Evolutionary conservation across 2,329 filamentous ascomycete genomes (phyloP), one percentile per base, ranked within the genome.

Genomic region (Emergomyces africanus): DNA sequence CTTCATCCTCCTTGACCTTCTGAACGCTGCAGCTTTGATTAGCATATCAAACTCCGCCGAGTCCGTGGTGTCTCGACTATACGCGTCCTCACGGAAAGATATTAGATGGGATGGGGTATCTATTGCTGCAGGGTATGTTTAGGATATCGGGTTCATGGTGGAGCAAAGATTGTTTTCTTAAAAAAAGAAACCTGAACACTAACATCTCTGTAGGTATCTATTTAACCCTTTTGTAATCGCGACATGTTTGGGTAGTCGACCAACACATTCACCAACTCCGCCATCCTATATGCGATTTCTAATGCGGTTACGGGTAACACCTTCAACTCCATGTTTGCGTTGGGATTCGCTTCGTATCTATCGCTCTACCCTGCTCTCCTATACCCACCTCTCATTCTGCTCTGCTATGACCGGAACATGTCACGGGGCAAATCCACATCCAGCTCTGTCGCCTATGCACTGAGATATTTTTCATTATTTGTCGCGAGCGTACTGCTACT

Each of bases 211-310:
- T 48, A 94, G 89, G 64, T 97, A 89, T 70, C 82, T 99, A 2
- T 92, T 97, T 76, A 97, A 95, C 71, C 94, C 94, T 0, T 95
- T 96, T 70, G 95, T 91, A 1, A 83, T 99, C 61, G 84, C 90
- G 50, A 91, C 90, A 20, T 97, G 92, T 71, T 81, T 99, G 61
- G 92, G 88, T 30, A 87, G 92, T 89, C 94, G 0, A 96, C 92
- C 0, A 89, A 84, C 62, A 85, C 92, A 60, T 92, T 99, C 70
- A 91, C 90, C 0, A 94, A 89, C 59, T 88, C 88, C 69, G 90
- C 90, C 66, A 88, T 96, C 65, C 83, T 97, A 35, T 84, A 89
- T 64, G 88, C 92, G 62, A 82, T 96, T 58, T 82, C 88, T 18
- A 89, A 88, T 71, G 92, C 92, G 49, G 84, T 91, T 53, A 76